Percentiles rank a stretch among this genome's conserved stretches.
Evolutionary conservation across 2,329 filamentous ascomycete genomes (phyloP).

Genomic region (Exophiala calicioides): DNA sequence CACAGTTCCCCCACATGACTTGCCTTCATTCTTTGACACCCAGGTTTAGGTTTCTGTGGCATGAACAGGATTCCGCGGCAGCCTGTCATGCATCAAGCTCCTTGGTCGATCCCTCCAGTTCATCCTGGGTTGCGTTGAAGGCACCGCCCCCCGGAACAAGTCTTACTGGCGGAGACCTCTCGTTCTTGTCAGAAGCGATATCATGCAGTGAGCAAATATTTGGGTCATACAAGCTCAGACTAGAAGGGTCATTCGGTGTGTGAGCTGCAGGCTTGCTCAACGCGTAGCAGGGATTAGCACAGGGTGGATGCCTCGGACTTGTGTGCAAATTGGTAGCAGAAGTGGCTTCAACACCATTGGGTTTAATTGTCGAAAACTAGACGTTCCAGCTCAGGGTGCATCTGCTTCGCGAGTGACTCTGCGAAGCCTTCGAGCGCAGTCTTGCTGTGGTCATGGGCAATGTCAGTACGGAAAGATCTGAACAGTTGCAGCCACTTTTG

Average conservation of each 20-base stretch:
- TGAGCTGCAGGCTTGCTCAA: no score
- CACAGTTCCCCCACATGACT: no score
- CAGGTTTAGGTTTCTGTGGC: constrained; percentile 5
- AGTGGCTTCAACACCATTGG: constrained; percentile 3
- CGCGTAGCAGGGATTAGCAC: constrained; percentile 7
- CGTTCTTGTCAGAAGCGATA: constrained; percentile 1
- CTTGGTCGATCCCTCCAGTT: constrained; percentile 6
- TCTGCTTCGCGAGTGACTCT: constrained; percentile 69
- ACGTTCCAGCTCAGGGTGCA: constrained; percentile 56
- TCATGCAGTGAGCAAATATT: no score
- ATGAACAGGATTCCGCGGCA: constrained; percentile 4
- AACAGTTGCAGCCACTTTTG: constrained; percentile 12
- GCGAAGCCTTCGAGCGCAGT: constrained; percentile 74
- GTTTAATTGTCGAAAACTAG: constrained; percentile 8
- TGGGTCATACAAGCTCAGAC: no score
- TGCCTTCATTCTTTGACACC: no score
- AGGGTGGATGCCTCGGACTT: constrained; percentile 6
- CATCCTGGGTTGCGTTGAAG: constrained; percentile 3
- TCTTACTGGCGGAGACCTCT: neutral
- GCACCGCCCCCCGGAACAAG: constrained; percentile 10
- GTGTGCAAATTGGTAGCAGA: constrained; percentile 5
- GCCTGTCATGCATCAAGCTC: constrained; percentile 10
- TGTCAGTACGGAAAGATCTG: constrained; percentile 35
- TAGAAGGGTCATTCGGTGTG: no score
- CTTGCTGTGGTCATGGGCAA: constrained; percentile 46